A percentile compares a stretch with the other conserved stretches of the same genome.
phyloP scores from a whole-genome alignment of 257 asterid genomes.

The Solanum paucissectum region DNA sequence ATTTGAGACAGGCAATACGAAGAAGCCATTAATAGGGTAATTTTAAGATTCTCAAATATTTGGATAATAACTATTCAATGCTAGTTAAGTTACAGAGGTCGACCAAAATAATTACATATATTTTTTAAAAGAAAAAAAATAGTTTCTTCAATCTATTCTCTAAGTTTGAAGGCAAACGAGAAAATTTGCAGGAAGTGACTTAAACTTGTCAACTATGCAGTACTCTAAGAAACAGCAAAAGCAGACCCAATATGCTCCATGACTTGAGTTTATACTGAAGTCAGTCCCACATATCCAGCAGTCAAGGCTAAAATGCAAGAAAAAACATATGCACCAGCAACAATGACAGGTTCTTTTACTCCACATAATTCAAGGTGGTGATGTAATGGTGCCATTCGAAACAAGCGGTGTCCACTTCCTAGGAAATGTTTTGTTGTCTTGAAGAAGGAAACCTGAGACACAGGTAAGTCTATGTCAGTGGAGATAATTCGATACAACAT shows the following conservation, averaged over 20 bases:
- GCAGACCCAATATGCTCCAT: background rate
- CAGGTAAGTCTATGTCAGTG: background rate
- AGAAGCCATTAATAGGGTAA: background rate
- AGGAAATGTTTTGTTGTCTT: conserved; percentile 28
- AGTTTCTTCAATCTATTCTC: background rate
- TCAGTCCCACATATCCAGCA: conserved; percentile 62
- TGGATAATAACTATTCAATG: background rate
- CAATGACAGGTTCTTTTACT: conserved; percentile 52
- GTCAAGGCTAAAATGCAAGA: conserved; percentile 45
- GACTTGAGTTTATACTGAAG: conserved; percentile 39
- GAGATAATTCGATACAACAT: background rate
- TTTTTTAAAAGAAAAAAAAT: background rate
- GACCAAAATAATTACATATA: background rate
- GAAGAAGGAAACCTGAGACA: conserved; percentile 39
- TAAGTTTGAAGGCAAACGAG: background rate
- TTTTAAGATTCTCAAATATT: background rate
- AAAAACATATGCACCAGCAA: conserved; percentile 50
- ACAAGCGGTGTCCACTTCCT: conserved; percentile 36
- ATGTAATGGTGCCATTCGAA: conserved; percentile 47
- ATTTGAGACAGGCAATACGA: background rate
- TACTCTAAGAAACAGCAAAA: background rate
- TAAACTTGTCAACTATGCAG: background rate
- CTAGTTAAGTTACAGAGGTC: background rate
- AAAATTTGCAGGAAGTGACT: background rate
- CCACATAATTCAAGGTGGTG: conserved; percentile 58